Base-by-base conservation (phyloP, 257 asterid species). In the Solanum chilense region DNA sequence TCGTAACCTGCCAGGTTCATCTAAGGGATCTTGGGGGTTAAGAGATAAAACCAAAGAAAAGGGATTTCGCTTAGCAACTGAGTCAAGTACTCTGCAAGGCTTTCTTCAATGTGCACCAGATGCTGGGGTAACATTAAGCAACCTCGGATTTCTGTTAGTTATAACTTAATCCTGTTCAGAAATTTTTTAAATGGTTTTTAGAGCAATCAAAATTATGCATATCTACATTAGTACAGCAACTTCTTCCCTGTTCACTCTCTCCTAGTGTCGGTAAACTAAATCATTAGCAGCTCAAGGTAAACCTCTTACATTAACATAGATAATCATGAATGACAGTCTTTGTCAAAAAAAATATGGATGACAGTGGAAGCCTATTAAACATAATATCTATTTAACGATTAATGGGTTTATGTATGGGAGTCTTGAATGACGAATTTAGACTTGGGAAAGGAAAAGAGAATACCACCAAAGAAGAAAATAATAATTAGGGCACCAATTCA, bases 61-160 rank as follows among this genome's bases (percentile, higher is more conserved):
- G 90, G 99, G 99, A 83, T 90, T 94, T 82, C 96, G 96, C 75
- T 89, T 97, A 84, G 88, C 88, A 82, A 95, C 98, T 31, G 97
- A 95, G 82, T 93, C 99, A 85, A 91, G 87, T 27, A 87, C 90
- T 87, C 86, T 97, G 91, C 93, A 92, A 86, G 94, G 98, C 52
- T 87, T 95, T 89, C 92, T 97, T 92, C 98, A 94, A 91, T 91
- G 91, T 92, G 88, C 92, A 83, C 82, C 99, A 76, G 98, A 96
- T 92, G 89, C 92, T 84, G 99, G 94, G 99, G 99, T 97, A 92
- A 60, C 87, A 60, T 89, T 87, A 62, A 81, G 27, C 69, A 31
- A 20, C 85, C 45, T 49, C 45, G 5, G 27, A 47, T 12, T 81
- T 52, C 45, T 49, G 20, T 81, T 77, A 77, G 62, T 77, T 81